These are phyloP conservation scores for Trichoderma sp. DNA, from an alignment of 2,329 filamentous ascomycete genomes.

Conservation along the genomic window DNA sequence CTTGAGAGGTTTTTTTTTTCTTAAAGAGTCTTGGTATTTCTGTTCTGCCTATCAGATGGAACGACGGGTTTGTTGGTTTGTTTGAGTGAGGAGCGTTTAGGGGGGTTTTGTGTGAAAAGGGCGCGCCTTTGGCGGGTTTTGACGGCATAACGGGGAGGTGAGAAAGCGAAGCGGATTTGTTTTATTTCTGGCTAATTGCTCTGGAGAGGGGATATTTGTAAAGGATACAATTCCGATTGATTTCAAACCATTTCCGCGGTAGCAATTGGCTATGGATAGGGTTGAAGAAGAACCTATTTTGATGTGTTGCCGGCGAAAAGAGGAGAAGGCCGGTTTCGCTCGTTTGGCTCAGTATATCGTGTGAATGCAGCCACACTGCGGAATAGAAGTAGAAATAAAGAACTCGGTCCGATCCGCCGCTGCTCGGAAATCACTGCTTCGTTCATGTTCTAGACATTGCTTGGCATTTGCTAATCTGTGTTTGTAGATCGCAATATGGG, in stretches of 20 bases:
- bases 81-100: background rate
- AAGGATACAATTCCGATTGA: background rate
- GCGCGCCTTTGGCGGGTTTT: constrained; percentile 2
- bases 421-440: background rate
- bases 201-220: background rate
- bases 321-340: background rate
- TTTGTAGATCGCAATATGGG: background rate
- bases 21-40: background rate
- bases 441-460: background rate
- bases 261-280: background rate
- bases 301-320: background rate
- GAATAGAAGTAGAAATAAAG: background rate
- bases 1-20: background rate
- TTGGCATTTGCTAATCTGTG: background rate
- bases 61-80: background rate
- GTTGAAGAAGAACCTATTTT: background rate
- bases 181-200: background rate
- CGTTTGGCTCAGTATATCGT: background rate
- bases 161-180: background rate
- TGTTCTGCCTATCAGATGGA: background rate
- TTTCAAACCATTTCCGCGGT: background rate
- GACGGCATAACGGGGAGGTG: background rate
- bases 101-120: background rate
- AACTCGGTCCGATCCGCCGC: background rate
- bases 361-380: background rate